These are phyloP conservation scores for Penicillium cinerascens DNA, from an alignment of 495 filamentous ascomycete species.

Conservation along the genomic window DNA sequence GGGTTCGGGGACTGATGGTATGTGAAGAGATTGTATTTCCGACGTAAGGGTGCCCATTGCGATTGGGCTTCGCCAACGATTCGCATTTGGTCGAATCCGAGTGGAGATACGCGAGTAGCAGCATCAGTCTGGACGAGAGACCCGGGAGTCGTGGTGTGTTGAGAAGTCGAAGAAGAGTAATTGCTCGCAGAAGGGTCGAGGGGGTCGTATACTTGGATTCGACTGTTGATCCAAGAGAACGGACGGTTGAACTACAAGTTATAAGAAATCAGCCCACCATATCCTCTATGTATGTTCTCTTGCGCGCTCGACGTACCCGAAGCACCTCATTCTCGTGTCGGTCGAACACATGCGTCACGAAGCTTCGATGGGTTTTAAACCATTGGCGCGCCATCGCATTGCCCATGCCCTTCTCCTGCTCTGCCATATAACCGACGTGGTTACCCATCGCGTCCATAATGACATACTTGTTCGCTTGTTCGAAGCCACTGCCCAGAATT, in stretches of 20 bases:
- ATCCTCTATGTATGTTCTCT: not conserved
- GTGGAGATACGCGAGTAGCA: constrained; percentile 46
- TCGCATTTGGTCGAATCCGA: constrained; percentile 55
- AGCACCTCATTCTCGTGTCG: constrained; percentile 60
- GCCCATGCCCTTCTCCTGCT: constrained; percentile 60
- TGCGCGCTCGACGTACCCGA: constrained; percentile 39
- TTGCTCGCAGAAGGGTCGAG: constrained; percentile 31
- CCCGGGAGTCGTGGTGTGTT: constrained; percentile 40
- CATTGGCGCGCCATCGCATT: constrained; percentile 58
- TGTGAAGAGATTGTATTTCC: constrained; percentile 68
- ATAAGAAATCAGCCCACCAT: not conserved
- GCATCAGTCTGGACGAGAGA: constrained; percentile 38
- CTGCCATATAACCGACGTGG: constrained; percentile 67
- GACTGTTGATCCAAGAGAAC: constrained; percentile 64
- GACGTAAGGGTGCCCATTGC: constrained; percentile 62
- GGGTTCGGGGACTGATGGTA: constrained; percentile 37
- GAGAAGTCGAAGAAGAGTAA: constrained; percentile 37
- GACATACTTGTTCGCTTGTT: constrained; percentile 70
- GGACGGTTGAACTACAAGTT: constrained; percentile 58
- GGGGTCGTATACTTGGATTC: constrained; percentile 63
- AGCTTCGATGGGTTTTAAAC: constrained; percentile 63
- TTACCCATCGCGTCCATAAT: constrained; percentile 68
- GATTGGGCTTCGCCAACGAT: constrained; percentile 67
- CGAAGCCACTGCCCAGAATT: constrained; percentile 50
- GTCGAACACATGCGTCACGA: constrained; percentile 70